These are phyloP conservation scores for Glycyrrhiza uralensis DNA, from an alignment of 306 rosid genomes.

Conservation along the genomic window DNA sequence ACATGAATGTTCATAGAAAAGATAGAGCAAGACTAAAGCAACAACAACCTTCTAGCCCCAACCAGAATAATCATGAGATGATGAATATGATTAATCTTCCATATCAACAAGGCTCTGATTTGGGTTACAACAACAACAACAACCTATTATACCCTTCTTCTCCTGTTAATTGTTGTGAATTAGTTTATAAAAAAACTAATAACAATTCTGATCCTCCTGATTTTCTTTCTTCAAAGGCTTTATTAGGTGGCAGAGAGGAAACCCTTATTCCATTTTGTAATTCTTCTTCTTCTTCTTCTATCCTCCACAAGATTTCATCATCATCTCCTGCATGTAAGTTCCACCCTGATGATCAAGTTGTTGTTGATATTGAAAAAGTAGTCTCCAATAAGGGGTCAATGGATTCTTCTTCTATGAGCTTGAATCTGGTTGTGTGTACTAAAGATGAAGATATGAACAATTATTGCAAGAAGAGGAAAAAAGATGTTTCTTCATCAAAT, in stretches of 20 bases:
- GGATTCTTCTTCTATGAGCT: slow-evolving; percentile 41
- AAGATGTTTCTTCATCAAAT: slow-evolving; percentile 38
- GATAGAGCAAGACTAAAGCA: slow-evolving; percentile 86
- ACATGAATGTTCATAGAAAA: slow-evolving; percentile 93
- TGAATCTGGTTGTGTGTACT: slow-evolving; percentile 31
- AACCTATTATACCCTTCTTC: slow-evolving; percentile 51
- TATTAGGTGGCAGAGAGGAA: slow-evolving; percentile 22
- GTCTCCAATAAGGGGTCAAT: slow-evolving; percentile 33
- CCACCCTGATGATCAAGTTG: slow-evolving; percentile 9
- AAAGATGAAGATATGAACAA: slow-evolving; percentile 21
- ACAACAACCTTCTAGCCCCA: slow-evolving; percentile 59
- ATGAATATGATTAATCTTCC: too few relatives aligned
- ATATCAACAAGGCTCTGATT: too few relatives aligned
- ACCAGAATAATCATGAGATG: slow-evolving; percentile 11
- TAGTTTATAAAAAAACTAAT: slow-evolving; percentile 49
- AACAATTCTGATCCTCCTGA: slow-evolving; percentile 47
- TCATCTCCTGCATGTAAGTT: too few relatives aligned
- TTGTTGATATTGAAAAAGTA: slow-evolving; percentile 31
- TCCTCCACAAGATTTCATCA: slow-evolving; percentile 15
- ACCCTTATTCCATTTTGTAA: slow-evolving; percentile 29
- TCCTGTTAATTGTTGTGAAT: slow-evolving; percentile 50
- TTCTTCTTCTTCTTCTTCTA: slow-evolving; percentile 35
- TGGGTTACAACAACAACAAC: slow-evolving; percentile 1
- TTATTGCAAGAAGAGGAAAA: slow-evolving; percentile 69
- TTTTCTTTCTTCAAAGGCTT: slow-evolving; percentile 33